Base-by-base conservation (phyloP, 345 rosid species). In the Psidium friedrichsthalianum region DNA sequence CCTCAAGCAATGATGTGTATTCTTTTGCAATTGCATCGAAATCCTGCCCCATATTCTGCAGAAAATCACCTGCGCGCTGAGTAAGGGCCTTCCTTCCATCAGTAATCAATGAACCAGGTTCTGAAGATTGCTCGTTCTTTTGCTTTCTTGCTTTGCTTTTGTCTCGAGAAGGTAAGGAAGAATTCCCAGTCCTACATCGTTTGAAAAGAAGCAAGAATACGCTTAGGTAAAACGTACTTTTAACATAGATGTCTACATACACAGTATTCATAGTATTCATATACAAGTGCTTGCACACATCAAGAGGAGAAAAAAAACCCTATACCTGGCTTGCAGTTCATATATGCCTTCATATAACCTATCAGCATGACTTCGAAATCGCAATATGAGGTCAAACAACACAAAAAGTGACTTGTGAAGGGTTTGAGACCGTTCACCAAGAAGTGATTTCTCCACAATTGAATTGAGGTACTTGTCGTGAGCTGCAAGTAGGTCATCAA, bases 401-500 rank as follows among this genome's bases (percentile, higher is more conserved):
- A 91, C 93, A 76, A 96, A 96, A 7, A 96, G 96, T 3, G 99
- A 96, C 89, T 92, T 91, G 87, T 86, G 90, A 87, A 97, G 98
- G 86, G 92, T 89, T 86, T 91, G 93, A 40, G 99, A 97, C 83
- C 94, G 93, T 90, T 96, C 99, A 86, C 99, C 98, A 29, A 96
- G 94, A 83, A 97, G 96, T 82, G 99, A 95, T 84, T 97, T 96
- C 85, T 94, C 98, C 55, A 96, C 92, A 82, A 97, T 96, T 42
- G 97, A 92, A 90, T 90, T 92, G 82, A 96, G 98, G 86, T 96
- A 97, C 88, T 96, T 94, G 86, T 96, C 99, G 86, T 97, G 99
- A 64, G 99, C 99, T 40, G 91, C 95, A 85, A 97, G 97, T 74
- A 97, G 95, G 90, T 97, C 99, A 87, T 97, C 99, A 47, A 97